Conservation (phyloP, 495 filamentous ascomycete genomes). For the Xylaria cubensis region DNA sequence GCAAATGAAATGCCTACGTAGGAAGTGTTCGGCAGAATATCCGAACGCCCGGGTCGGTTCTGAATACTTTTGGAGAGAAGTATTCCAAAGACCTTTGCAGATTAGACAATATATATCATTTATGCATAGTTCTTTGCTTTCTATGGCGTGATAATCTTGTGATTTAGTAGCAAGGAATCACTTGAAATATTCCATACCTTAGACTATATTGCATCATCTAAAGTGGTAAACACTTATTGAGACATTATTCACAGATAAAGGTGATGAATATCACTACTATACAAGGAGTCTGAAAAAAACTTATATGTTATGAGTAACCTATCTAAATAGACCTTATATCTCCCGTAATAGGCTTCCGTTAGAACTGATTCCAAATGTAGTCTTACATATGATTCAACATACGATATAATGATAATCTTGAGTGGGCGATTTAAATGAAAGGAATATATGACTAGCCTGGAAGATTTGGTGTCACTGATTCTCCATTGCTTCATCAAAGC, state of each 20-base stretch:
- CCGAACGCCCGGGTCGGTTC: background rate
- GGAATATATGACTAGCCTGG: background rate
- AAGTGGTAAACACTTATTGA: too few species aligned
- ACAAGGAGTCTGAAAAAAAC: background rate
- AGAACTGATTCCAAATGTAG: background rate
- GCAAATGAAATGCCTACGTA: background rate
- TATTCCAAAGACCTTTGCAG: background rate
- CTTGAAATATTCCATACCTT: background rate
- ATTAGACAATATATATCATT: background rate
- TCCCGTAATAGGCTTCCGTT: background rate
- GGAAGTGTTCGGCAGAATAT: background rate
- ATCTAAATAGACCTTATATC: background rate
- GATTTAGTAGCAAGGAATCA: background rate
- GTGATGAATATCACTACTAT: background rate
- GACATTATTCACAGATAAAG: background rate
- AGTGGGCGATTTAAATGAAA: background rate
- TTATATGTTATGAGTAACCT: background rate
- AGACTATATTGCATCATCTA: background rate
- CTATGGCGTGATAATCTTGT: too few species aligned
- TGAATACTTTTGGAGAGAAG: background rate
- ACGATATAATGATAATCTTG: background rate
- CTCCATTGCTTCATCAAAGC: too few species aligned
- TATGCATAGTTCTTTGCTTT: background rate
- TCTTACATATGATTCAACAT: background rate
- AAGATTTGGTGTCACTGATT: background rate